Base-by-base conservation (phyloP, 1,139 yeast species). In the Sugiyamaella novakii region DNA sequence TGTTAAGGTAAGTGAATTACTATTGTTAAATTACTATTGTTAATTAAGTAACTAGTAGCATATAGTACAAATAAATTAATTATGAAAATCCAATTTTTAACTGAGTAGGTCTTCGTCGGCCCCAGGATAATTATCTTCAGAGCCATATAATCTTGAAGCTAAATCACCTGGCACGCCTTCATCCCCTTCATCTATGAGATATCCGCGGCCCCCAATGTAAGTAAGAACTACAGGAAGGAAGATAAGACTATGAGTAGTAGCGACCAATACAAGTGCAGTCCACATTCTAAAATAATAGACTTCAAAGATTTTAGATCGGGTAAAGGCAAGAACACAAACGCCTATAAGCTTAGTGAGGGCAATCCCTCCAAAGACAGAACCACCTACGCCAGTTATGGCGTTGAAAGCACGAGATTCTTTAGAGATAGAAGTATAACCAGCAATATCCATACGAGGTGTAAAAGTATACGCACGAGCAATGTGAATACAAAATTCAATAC, bases 231-330 rank as follows among this genome's bases (percentile, higher is more conserved):
- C 79, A 0, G 98, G 98, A 45, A 91, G 71, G 51, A 91, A 79
- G 35, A 86, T 75, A 47, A 92, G 74, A 1, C 95, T 80, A 63
- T 91, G 97, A 0, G 84, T 57, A 0, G 91, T 82, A 1, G 96
- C 95, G 47, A 87, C 73, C 2, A 84, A 57, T 7, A 92, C 84
- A 55, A 92, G 73, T 1, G 88, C 74, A n/a, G 87, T 72, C 98
- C 98, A 92, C 97, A 92, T 89, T 53, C 96, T 71, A 74, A 92
- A 92, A 64, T 92, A 92, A 66, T 87, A 92, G 1, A 92, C 80
- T 56, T 89, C 95, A 65, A 91, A 92, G 29, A 92, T 91, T 67
- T 85, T 82, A 27, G 95, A 86, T 53, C 79, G 72, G 0, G 98
- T 87, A 63, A 89, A 89, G 4, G 95, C 95, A 40, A 92, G 72